Evolutionary conservation across 148 eudicot species (phyloP), one percentile per base, ranked within the genome.

Genomic region (Cornus controversa): DNA sequence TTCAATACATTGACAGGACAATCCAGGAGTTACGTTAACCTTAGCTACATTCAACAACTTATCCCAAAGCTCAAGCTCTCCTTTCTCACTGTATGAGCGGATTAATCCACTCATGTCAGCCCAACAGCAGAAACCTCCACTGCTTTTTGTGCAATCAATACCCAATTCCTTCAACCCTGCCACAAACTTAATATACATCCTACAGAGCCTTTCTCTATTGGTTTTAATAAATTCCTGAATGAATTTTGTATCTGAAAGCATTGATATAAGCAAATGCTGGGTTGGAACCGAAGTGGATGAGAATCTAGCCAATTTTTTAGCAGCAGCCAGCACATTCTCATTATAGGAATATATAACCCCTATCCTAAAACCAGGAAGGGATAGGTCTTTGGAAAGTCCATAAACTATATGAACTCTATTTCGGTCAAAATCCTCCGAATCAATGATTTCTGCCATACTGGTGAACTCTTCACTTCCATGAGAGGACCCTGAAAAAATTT

Each of bases 51-150:
- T 95, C 84, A 93, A 80, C 80, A 95, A 78, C 88, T 91, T 95
- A 34, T 90, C 96, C 99, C 97, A 93, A 11, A 95, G 90, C 77
- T 93, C 94, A 70, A 95, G 90, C 82, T 95, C 97, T 6, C 99
- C 99, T 79, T 88, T 93, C 85, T 93, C 97, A 70, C 88, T 91
- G 78, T 90, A 93, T 5, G 94, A 82, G n/a, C 92, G 87, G 18
- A 95, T 85, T 66, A 95, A 77, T 68, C 89, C 79, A 57, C 97
- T 93, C 97, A 95, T 89, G 78, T 95, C 86, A 26, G 85, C 99
- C 99, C 97, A 95, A 69, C 99, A 95, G 66, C 81, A 87, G 66
- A 85, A 90, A 25, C 92, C 91, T 9, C 97, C 92, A 14, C 66
- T 75, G 74, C 90, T 84, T 74, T 80, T 88, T 6, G 75, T 69